Base-by-base conservation (phyloP, 2,329 filamentous ascomycete genomes). In the Fusarium oxysporum region DNA sequence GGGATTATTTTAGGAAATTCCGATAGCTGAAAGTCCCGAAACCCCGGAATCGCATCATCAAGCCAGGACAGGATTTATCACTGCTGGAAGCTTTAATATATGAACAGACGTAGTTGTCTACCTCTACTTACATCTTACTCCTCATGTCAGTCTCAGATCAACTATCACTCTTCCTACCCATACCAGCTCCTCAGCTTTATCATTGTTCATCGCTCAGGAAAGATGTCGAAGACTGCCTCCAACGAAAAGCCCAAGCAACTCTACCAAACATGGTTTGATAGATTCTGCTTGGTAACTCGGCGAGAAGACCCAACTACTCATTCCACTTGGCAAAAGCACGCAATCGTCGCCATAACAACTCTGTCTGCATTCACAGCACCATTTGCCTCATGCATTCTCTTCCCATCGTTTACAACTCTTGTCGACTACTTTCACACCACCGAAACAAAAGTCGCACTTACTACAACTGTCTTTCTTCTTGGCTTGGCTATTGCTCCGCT, bases 391-490 rank as follows among this genome's bases (percentile, higher is more conserved):
- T 56, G 51, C 19, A 61, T 61, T 11, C 23, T 61, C 28, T 56
- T 61, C 23, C 57, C 57, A 38, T 61, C 48, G 2, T 61, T 61
- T 14, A 56, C 57, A 10, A 61, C 57, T 8, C 48, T 56, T 11
- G 48, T 61, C n/a, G 17, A 61, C 14, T 14, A 61, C 37, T 61
- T 61, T 25, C n/a, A 56, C 8, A 56, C 57, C 14, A 61, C 57
- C 5, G 48, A 61, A 17, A 56, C 57, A 5, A 61, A 43, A 3
- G 57, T 61, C 3, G 50, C 57, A 5, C 48, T 61, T 0, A 56
- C 37, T 8, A 61, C 57, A 16, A 61, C 57, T 5, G 57, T 61
- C 0, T 61, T 61, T 21, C 57, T 61, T 6, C 28, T 61, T 14
- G 57, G 57, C 1, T 7, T 56, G 11, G 57, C 57, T 2, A n/a